Evolutionary conservation across 2,329 filamentous ascomycete species (phyloP).

Genomic region (Diplodia corticola): DNA sequence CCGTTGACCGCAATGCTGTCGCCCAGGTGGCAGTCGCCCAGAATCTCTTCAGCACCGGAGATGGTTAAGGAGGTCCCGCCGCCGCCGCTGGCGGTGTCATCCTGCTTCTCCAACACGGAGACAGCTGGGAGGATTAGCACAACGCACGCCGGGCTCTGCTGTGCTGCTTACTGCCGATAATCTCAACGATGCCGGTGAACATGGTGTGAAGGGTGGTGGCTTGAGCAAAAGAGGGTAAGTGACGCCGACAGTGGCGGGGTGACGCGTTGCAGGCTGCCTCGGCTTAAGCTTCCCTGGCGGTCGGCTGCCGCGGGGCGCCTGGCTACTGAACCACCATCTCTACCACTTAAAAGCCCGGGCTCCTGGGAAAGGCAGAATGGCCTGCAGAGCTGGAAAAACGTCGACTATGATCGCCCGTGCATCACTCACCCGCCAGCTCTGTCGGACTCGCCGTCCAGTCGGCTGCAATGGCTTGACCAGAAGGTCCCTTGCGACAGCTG

Average conservation of each 20-base stretch:
- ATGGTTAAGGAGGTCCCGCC: constrained; percentile 92
- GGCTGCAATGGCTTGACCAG: constrained; percentile 5
- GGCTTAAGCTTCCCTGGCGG: constrained; percentile 10
- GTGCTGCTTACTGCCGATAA: constrained; percentile 75
- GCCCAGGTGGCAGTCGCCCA: constrained; percentile 79
- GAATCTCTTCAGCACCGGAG: constrained; percentile 69
- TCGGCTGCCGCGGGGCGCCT: constrained; percentile 11
- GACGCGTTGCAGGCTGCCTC: not conserved
- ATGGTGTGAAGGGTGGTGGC: constrained; percentile 52
- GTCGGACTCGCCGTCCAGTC: not conserved
- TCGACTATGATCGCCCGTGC: constrained; percentile 2
- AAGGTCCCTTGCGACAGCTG: constrained; percentile 3
- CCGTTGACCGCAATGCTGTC: constrained; percentile 97
- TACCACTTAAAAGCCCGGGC: not conserved
- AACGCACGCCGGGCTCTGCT: not conserved
- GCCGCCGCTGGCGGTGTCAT: constrained; percentile 67
- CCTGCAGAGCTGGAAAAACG: not conserved
- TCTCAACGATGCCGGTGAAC: constrained; percentile 73
- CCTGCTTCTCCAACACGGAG: constrained; percentile 75
- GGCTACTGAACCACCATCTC: not conserved
- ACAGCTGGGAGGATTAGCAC: constrained; percentile 62
- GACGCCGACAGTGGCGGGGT: constrained; percentile 1
- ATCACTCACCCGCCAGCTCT: not conserved
- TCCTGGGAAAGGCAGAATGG: too few relatives aligned
- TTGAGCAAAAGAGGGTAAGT: not conserved